Evolutionary conservation across 345 rosid genomes (phyloP).

Genomic region (Corchorus capsularis): DNA sequence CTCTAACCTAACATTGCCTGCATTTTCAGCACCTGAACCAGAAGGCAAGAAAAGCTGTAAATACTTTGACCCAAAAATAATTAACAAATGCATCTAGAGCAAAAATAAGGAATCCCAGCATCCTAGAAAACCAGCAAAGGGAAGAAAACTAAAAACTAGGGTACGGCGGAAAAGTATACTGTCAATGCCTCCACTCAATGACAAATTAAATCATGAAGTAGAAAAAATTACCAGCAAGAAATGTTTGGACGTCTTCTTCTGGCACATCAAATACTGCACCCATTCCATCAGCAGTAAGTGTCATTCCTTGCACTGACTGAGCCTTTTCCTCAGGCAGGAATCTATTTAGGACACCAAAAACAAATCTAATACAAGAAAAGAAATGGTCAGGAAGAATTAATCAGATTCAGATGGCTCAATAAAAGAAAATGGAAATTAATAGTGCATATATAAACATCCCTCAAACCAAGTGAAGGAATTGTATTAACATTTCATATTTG

Average conservation of each 20-base stretch:
- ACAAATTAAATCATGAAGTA: neutral
- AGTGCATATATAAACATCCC: neutral
- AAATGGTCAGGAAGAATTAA: neutral
- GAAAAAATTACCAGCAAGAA: conserved; percentile 51
- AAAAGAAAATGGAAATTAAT: neutral
- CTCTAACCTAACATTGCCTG: conserved; percentile 64
- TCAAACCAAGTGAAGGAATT: neutral
- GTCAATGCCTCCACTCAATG: neutral
- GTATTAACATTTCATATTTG: neutral
- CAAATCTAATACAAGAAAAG: conserved; percentile 49
- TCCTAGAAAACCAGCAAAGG: neutral
- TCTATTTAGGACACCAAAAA: conserved; percentile 67
- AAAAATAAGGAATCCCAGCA: neutral
- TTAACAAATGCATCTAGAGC: neutral
- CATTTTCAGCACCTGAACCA: conserved; percentile 59
- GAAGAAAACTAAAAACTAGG: neutral
- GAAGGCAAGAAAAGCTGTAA: neutral
- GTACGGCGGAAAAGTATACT: neutral
- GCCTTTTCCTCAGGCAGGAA: conserved; percentile 93
- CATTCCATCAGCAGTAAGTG: conserved; percentile 73
- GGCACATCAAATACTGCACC: conserved; percentile 91
- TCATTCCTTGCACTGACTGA: conserved; percentile 67
- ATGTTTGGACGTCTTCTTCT: conserved; percentile 59
- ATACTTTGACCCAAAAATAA: neutral
- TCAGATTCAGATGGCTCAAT: neutral